Evolutionary conservation across 2,329 filamentous ascomycete genomes (phyloP).

Genomic region (Cordyceps militaris): DNA sequence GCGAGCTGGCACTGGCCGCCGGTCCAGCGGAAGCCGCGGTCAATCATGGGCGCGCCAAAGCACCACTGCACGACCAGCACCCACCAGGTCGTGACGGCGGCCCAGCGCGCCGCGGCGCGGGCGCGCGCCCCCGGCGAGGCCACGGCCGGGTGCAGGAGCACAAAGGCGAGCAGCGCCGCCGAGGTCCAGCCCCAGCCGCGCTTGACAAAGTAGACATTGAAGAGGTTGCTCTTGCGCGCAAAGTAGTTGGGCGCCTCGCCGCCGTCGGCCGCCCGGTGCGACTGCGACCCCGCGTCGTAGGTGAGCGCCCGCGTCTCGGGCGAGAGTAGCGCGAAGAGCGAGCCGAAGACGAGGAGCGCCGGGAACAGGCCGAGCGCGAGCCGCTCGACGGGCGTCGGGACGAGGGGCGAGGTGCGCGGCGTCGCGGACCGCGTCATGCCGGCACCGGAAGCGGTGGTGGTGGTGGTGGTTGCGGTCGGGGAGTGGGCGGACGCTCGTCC

Average conservation of each 20-base stretch:
- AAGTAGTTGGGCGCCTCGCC: conserved; percentile 75
- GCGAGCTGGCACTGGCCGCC: conserved; percentile 73
- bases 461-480: conserved; percentile 5
- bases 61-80: conserved; percentile 90
- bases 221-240: conserved; percentile 83
- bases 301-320: conserved; percentile 58
- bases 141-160: conserved; percentile 58
- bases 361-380: conserved; percentile 67
- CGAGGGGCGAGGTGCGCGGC: conserved; percentile 47
- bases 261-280: conserved; percentile 49
- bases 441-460: conserved; percentile 10
- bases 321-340: conserved; percentile 71
- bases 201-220: conserved; percentile 94
- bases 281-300: conserved; percentile 56
- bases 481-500: conserved; percentile 3
- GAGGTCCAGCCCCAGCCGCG: conserved; percentile 91
- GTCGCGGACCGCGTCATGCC: conserved; percentile 18
- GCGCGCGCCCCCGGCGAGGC: conserved; percentile 30
- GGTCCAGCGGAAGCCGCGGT: conserved; percentile 80
- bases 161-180: conserved; percentile 61
- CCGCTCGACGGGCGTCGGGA: conserved; percentile 64
- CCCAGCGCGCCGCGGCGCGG: conserved; percentile 62
- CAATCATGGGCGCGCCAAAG: conserved; percentile 84
- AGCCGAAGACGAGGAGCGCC: conserved; percentile 68
- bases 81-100: conserved; percentile 70